These are phyloP conservation scores for Mucor plumbeus DNA, from an alignment of 371 early-diverging fungal species.

Conservation along the genomic window DNA sequence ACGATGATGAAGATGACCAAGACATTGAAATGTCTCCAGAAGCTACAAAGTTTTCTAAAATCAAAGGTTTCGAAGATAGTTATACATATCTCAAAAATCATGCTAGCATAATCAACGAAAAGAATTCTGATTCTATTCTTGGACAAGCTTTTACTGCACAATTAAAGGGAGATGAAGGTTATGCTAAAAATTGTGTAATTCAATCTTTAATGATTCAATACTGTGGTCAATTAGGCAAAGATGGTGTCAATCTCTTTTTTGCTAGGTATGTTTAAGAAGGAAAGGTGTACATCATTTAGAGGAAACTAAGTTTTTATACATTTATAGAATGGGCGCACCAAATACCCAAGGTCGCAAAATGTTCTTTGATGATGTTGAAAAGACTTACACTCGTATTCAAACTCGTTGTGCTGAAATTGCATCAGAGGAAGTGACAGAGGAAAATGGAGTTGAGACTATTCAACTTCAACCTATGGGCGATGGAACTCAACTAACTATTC, in stretches of 20 bases:
- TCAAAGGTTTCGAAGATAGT: slow-evolving; percentile 70
- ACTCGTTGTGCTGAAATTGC: slow-evolving; percentile 76
- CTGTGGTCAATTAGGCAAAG: slow-evolving; percentile 79
- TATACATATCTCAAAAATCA: slow-evolving; percentile 71
- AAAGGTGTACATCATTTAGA: background rate
- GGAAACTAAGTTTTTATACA: background rate
- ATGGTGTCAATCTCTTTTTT: slow-evolving; percentile 90
- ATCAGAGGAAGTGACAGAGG: slow-evolving; percentile 57
- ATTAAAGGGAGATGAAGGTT: slow-evolving; percentile 69
- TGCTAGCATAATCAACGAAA: slow-evolving; percentile 71
- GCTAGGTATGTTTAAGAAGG: slow-evolving; percentile 55
- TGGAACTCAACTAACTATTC: slow-evolving; percentile 60
- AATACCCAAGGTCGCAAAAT: slow-evolving; percentile 69
- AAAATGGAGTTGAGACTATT: slow-evolving; percentile 72
- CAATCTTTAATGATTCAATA: slow-evolving; percentile 87
- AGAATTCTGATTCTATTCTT: slow-evolving; percentile 82
- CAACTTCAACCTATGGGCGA: slow-evolving; percentile 74
- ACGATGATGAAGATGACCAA: slow-evolving; percentile 61
- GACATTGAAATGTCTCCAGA: slow-evolving; percentile 64
- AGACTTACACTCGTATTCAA: slow-evolving; percentile 81
- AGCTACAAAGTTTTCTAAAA: slow-evolving; percentile 65
- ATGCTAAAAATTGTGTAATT: slow-evolving; percentile 79
- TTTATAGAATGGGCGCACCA: slow-evolving; percentile 46
- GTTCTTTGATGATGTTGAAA: slow-evolving; percentile 84
- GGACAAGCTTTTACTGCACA: slow-evolving; percentile 86